Base-by-base conservation (phyloP, 1,284 basidiomycete genomes). In the Afroboletus lepidellus region DNA sequence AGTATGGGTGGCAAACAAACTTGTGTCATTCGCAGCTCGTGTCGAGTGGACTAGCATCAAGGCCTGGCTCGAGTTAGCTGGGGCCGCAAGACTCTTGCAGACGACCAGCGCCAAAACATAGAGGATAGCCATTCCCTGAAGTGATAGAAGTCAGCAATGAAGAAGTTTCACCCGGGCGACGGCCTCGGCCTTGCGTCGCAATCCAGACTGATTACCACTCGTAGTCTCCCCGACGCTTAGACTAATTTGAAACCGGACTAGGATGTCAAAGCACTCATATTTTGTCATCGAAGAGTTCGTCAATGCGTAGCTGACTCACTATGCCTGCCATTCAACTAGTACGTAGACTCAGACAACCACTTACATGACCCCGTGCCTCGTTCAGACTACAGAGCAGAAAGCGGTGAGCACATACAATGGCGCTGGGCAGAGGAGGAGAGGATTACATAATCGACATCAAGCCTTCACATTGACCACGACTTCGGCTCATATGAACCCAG, bases 101-200 rank as follows among this genome's bases (percentile, higher is more conserved):
- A 51, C 59, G 53, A 51, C 59, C 54, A 64, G 63, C 59, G 57
- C 65, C 32, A 62, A 24, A 5, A 54, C n/a, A 48, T 8, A 50
- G 24, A 60, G 11, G 25, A 29, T 24, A 36, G 7, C 65, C 67
- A 66, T 33, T 12, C 42, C 30, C 23, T 29, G 23, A 8, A 8
- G 20, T 33, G 18, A 13, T 36, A 32, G 33, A 44, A 18, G 21
- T 39, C 7, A 41, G 42, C 8, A 13, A 13, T 30, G 11, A 42
- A 42, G 16, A 37, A 2, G 43, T 34, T 13, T 48, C 23, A 30
- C 27, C 41, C 23, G 6, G 11, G 12, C 9, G 16, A 38, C n/a
- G 38, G 11, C 45, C 21, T 23, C 16, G 5, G 46, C 21, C n/a
- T n/a, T n/a, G n/a, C 3, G 30, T 59, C n/a, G 15, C 47, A 33